phyloP scores from a whole-genome alignment of 2,329 filamentous ascomycete genomes.

The Venturia aucupariae region DNA sequence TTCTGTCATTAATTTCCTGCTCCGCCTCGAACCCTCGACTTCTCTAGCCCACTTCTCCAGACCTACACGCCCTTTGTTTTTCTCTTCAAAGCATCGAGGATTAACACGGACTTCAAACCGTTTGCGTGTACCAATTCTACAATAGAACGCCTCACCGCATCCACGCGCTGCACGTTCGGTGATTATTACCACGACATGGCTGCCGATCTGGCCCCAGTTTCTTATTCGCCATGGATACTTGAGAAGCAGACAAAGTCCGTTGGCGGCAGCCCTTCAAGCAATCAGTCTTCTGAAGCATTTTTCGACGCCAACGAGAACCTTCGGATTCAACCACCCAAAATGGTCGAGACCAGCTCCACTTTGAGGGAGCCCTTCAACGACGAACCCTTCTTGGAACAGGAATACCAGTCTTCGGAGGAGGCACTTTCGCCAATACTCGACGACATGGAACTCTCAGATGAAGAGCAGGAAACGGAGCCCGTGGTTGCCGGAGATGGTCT shows the following conservation, averaged over 20 bases:
- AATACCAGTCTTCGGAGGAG: slow-evolving; percentile 9
- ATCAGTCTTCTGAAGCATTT: background rate
- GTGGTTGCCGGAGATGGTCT: background rate
- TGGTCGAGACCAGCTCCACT: background rate
- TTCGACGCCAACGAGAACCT: slow-evolving; percentile 5
- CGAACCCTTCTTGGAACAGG: background rate
- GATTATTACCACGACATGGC: background rate
- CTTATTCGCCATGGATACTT: background rate
- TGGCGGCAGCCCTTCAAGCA: background rate
- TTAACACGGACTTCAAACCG: background rate
- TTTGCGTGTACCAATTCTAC: background rate
- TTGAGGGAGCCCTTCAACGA: background rate
- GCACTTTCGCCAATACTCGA: background rate
- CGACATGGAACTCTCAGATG: slow-evolving; percentile 1
- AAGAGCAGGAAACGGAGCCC: background rate
- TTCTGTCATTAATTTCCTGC: too few species aligned
- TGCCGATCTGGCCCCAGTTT: slow-evolving; percentile 3
- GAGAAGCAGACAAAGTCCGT: background rate
- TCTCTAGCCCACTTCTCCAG: background rate
- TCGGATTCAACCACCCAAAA: background rate
- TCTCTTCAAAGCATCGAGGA: background rate
- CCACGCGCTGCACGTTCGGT: background rate
- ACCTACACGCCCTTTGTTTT: background rate
- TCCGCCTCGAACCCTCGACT: background rate
- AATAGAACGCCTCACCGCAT: background rate